Evolutionary conservation across 495 filamentous ascomycete genomes (phyloP).

Genomic region (Penicillium turbatum): DNA sequence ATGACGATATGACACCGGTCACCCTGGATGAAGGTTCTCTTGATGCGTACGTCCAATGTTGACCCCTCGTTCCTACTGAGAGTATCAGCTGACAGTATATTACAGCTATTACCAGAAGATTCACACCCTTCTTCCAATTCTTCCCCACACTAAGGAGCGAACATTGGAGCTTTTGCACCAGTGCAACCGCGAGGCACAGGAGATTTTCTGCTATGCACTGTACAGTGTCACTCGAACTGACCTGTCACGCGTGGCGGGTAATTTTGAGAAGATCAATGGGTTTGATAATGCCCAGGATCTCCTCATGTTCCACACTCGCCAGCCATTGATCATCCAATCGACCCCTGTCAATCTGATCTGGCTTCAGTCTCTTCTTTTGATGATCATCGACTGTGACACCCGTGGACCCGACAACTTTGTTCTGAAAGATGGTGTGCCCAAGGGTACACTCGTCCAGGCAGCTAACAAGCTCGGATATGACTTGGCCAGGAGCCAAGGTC

Average conservation of each 20-base stretch:
- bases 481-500: constrained; percentile 39
- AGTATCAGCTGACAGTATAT: constrained; percentile 15
- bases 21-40: constrained; percentile 44
- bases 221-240: constrained; percentile 46
- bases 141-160: constrained; percentile 61
- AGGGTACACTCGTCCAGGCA: constrained; percentile 40
- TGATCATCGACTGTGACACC: constrained; percentile 44
- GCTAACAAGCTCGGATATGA: constrained; percentile 40
- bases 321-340: constrained; percentile 36
- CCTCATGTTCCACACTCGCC: constrained; percentile 54
- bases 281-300: constrained; percentile 42
- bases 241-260: constrained; percentile 31
- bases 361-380: constrained; percentile 42
- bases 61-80: neutral
- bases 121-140: constrained; percentile 69
- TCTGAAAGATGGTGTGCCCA: constrained; percentile 40
- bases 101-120: constrained; percentile 65
- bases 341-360: constrained; percentile 38
- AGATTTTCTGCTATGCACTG: constrained; percentile 68
- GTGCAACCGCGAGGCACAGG: constrained; percentile 57
- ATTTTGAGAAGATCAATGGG: constrained; percentile 39
- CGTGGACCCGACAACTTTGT: constrained; percentile 45
- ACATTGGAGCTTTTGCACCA: constrained; percentile 58
- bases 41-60: constrained; percentile 32
- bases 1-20: constrained; percentile 39